These are phyloP conservation scores for Rhododendron ovatum DNA, from an alignment of 148 eudicot species.

Conservation along the genomic window DNA sequence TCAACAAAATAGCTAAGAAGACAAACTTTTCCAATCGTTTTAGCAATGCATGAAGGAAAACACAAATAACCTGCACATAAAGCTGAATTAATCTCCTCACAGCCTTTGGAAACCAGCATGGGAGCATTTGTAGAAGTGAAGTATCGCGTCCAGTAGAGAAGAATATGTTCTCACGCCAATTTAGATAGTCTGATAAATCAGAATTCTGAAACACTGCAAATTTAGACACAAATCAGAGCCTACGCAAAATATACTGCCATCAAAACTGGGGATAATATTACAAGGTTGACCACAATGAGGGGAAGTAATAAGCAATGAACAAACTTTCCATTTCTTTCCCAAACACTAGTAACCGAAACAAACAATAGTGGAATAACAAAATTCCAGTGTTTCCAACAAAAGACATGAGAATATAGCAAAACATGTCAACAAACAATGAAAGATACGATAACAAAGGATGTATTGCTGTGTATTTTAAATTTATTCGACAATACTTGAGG, in stretches of 20 bases:
- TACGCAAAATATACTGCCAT: not conserved
- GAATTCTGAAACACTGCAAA: slow-evolving; percentile 43
- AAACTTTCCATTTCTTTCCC: not conserved
- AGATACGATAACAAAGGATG: not conserved
- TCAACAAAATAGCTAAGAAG: slow-evolving; percentile 6
- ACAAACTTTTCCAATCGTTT: too few relatives aligned
- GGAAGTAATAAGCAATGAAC: not conserved
- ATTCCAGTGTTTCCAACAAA: not conserved
- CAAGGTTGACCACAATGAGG: not conserved
- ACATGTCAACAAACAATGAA: not conserved
- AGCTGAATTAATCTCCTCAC: slow-evolving; percentile 85
- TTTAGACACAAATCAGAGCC: slow-evolving; percentile 11
- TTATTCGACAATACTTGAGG: not conserved
- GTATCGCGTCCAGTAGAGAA: slow-evolving; percentile 85
- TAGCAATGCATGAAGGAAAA: not conserved
- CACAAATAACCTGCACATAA: slow-evolving; percentile 71
- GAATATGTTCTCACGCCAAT: slow-evolving; percentile 81
- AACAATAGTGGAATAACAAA: not conserved
- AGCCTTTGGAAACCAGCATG: slow-evolving; percentile 87
- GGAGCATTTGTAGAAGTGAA: slow-evolving; percentile 90
- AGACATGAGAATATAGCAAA: not conserved
- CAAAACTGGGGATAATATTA: not conserved
- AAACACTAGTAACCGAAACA: not conserved
- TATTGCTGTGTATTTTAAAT: not conserved
- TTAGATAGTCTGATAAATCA: slow-evolving; percentile 72